Evolutionary conservation across 371 early-diverging fungal species (phyloP).

Genomic region (Rhizomucor miehei): DNA sequence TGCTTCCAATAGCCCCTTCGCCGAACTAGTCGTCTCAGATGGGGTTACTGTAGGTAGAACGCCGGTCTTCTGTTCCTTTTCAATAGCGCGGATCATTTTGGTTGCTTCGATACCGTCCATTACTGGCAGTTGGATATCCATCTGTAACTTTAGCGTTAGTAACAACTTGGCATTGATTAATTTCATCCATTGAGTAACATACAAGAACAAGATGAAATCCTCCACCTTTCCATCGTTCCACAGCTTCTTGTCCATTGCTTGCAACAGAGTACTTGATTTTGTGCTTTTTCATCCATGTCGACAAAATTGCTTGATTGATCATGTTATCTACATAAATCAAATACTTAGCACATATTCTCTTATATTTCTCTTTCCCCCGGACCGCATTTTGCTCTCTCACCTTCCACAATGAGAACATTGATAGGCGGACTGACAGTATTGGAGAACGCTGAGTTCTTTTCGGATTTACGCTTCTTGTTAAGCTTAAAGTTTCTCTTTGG

Average conservation of each 20-base stretch:
- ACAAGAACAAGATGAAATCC: slow-evolving; percentile 77
- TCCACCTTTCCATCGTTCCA: slow-evolving; percentile 68
- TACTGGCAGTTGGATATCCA: slow-evolving; percentile 84
- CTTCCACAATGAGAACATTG: slow-evolving; percentile 81
- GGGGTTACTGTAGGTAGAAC: slow-evolving; percentile 35
- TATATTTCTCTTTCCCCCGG: slow-evolving; percentile 1
- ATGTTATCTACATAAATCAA: slow-evolving; percentile 56
- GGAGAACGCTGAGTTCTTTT: slow-evolving; percentile 21
- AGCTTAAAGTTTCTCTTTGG: slow-evolving; percentile 29
- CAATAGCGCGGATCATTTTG: slow-evolving; percentile 66
- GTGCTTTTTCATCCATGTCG: slow-evolving; percentile 72
- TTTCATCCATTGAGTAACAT: slow-evolving; percentile 20
- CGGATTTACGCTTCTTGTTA: slow-evolving; percentile 36
- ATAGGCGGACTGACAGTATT: slow-evolving; percentile 61
- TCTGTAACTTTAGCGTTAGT: slow-evolving; percentile 29
- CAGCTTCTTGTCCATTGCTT: slow-evolving; percentile 74
- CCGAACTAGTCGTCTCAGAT: slow-evolving; percentile 6
- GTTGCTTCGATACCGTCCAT: slow-evolving; percentile 85
- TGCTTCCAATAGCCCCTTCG: not conserved
- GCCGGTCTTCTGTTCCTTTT: slow-evolving; percentile 62
- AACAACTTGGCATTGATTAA: not conserved
- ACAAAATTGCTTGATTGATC: slow-evolving; percentile 74
- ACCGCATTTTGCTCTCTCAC: slow-evolving; percentile 28
- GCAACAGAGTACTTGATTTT: slow-evolving; percentile 72
- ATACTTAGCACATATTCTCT: not conserved